phyloP scores from a whole-genome alignment of 768 basidiomycete genomes.

The Naganishia antarctica region DNA sequence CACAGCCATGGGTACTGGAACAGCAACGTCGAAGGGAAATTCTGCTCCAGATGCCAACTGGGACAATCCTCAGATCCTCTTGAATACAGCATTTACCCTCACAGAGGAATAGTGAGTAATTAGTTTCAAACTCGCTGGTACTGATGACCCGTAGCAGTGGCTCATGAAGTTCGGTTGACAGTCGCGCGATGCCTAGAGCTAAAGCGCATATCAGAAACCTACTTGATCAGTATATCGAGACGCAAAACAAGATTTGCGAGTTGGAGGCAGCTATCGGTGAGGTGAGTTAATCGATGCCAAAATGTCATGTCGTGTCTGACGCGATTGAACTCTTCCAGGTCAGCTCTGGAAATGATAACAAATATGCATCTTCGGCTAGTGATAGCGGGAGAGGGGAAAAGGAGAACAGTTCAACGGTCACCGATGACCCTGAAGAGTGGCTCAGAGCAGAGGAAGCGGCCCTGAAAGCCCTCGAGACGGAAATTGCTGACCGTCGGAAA shows the following conservation, averaged over 20 bases:
- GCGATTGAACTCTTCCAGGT: not conserved
- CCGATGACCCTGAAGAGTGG: constrained; percentile 35
- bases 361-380: too few relatives aligned
- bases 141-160: too few relatives aligned
- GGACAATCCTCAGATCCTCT: constrained; percentile 37
- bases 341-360: not conserved
- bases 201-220: constrained; percentile 40
- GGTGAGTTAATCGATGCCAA: constrained; percentile 20
- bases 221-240: constrained; percentile 37
- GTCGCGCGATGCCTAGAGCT: constrained; percentile 46
- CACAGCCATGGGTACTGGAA: not conserved
- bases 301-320: not conserved
- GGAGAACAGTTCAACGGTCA: not conserved
- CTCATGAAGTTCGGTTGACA: constrained; percentile 13
- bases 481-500: constrained; percentile 27
- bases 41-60: constrained; percentile 7
- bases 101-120: constrained; percentile 47
- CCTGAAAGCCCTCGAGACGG: constrained; percentile 37
- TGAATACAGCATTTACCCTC: constrained; percentile 41
- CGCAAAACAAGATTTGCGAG: constrained; percentile 35
- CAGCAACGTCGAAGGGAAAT: not conserved
- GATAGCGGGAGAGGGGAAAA: not conserved
- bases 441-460: constrained; percentile 44
- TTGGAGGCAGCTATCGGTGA: constrained; percentile 41
- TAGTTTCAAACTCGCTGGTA: constrained; percentile 5